Percentiles rank a stretch among this genome's conserved stretches.
phyloP scores from a whole-genome alignment of 2,329 filamentous ascomycete genomes.

The Microdochium bolleyi region DNA sequence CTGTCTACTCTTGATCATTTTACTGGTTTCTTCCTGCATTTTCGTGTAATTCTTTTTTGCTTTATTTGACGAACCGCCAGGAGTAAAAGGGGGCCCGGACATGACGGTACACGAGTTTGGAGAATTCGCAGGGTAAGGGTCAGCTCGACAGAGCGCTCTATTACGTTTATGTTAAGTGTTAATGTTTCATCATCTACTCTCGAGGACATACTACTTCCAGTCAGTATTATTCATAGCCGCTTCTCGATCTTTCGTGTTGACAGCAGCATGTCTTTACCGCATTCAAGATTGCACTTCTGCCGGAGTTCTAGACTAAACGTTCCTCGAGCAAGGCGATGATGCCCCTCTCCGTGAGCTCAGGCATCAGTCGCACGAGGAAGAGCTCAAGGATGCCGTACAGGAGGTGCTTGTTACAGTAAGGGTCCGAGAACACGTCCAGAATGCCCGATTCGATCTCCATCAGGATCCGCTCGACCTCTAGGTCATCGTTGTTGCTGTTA shows the following conservation, averaged over 20 bases:
- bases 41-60: no score
- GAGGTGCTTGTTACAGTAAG: constrained; percentile 89
- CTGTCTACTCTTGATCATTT: constrained; percentile 4
- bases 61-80: no score
- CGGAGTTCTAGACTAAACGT: constrained; percentile 3
- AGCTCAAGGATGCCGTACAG: constrained; percentile 77
- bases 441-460: constrained; percentile 54
- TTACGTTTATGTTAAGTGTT: no score
- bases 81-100: no score
- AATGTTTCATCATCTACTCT: no score
- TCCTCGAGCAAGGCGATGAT: constrained; percentile 68
- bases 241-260: no score
- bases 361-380: constrained; percentile 72
- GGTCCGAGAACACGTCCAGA: constrained; percentile 69
- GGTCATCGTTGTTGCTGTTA: constrained; percentile 29
- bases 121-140: no score
- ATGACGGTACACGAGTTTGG: no score
- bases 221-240: no score
- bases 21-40: background rate
- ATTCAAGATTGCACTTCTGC: no score
- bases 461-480: constrained; percentile 30
- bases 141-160: no score
- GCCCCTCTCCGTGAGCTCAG: constrained; percentile 69
- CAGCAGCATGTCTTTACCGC: constrained; percentile 6
- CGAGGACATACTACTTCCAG: no score